Evolutionary conservation across 2,329 filamentous ascomycete genomes (phyloP), one percentile per base, ranked within the genome.

Genomic region (Knufia petricola): DNA sequence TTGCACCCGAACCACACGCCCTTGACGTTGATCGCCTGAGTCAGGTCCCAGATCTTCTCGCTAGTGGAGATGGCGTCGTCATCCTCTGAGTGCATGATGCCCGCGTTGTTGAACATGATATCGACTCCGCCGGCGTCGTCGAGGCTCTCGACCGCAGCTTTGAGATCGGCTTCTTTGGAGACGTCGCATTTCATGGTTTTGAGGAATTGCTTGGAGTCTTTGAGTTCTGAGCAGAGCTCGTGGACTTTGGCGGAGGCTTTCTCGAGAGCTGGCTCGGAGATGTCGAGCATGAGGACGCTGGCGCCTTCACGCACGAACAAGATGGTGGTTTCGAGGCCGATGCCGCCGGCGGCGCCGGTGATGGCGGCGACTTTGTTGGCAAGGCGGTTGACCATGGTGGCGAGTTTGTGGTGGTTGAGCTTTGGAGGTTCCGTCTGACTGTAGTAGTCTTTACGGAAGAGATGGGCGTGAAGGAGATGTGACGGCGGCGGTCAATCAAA

Each of bases 1-100:
- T 95, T 95, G 77, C 81, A 84, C 52, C 89, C 89, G 66, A 80
- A 95, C 89, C 89, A 95, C n/a, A 95, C 89, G 37, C 89, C 89
- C 78, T 95, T 95, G 67, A 95, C 89, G 68, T 95, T 95, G 74
- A 95, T 94, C 65, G 80, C 82, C 53, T 94, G 87, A 3, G 89
- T 95, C 57, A 94, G 71, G 61, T 95, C 87, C 89, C 89, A 95
- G 72, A 95, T 89, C 60, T 79, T 81, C 71, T 95, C 87, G 44
- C 86, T 82, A 1, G 88, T 95, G 64, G 84, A 78, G 64, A 94
- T 72, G 42, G 89, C 87, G 66, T 87, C 82, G 62, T 78, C 82
- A 65, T 88, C 84, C 50, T 84, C 75, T 41, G 80, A 82, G 70
- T 95, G 89, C 89, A 95, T 95, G 67, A 95, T 95, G 48, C 89